phyloP scores from a whole-genome alignment of 371 early-diverging fungal genomes.

The Dichotomocladium elegans region DNA sequence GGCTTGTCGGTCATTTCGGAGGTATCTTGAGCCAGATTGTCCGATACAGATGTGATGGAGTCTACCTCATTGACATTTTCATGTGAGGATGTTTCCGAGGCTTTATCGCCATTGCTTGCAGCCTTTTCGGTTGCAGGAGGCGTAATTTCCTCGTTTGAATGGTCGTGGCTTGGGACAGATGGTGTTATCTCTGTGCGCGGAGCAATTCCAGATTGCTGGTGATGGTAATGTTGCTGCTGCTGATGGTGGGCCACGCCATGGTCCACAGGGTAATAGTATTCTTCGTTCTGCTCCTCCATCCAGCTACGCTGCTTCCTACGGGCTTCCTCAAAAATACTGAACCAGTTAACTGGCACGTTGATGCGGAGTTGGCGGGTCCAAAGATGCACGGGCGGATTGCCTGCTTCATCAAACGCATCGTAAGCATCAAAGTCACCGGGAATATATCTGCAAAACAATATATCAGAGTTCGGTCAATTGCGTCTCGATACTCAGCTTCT shows the following conservation, averaged over 20 bases:
- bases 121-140: constrained; percentile 1
- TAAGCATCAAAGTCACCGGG: constrained; percentile 42
- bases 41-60: neutral
- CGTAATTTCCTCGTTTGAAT: neutral
- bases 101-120: neutral
- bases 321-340: constrained; percentile 42
- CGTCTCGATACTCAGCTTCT: neutral
- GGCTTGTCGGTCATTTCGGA: neutral
- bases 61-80: neutral
- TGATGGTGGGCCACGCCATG: neutral
- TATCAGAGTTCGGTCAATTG: too few relatives aligned
- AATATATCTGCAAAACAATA: constrained; percentile 33
- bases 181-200: too few relatives aligned
- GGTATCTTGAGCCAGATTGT: neutral
- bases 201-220: too few relatives aligned
- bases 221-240: neutral
- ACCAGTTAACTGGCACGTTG: constrained; percentile 36
- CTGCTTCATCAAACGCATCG: constrained; percentile 41
- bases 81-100: neutral
- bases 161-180: too few relatives aligned
- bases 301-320: constrained; percentile 35
- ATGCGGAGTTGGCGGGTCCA: constrained; percentile 33
- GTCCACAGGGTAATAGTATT: constrained; percentile 6
- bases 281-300: constrained; percentile 7
- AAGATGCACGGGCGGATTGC: constrained; percentile 43